phyloP scores from a whole-genome alignment of 768 basidiomycete genomes.

The Panaeolus papilionaceus region DNA sequence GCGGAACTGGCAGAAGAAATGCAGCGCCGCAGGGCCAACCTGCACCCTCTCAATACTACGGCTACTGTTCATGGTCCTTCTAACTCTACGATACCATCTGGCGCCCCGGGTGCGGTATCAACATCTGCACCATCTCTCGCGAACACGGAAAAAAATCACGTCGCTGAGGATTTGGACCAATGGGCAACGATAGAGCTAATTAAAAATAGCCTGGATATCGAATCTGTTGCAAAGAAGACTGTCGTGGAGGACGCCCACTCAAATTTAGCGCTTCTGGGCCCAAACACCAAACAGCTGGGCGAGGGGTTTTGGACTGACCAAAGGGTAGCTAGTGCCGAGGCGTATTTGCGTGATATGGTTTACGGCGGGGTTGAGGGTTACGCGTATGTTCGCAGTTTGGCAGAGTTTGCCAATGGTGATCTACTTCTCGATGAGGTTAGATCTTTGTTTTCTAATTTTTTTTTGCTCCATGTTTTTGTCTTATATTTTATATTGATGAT shows the following conservation, averaged over 20 bases:
- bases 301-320: constrained; percentile 55
- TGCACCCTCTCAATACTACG: constrained; percentile 14
- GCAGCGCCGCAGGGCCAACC: constrained; percentile 35
- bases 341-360: constrained; percentile 74
- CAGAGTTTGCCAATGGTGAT: constrained; percentile 66
- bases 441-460: constrained; percentile 11
- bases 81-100: background rate
- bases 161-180: constrained; percentile 37
- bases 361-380: constrained; percentile 81
- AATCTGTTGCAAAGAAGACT: constrained; percentile 29
- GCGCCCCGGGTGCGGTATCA: constrained; percentile 4
- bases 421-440: constrained; percentile 34
- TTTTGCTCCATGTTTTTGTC: constrained; percentile 3
- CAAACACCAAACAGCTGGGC: constrained; percentile 26
- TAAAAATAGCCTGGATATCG: constrained; percentile 45
- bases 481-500: constrained; percentile 5
- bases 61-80: background rate
- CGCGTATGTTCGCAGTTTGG: constrained; percentile 79
- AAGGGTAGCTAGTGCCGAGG: constrained; percentile 61
- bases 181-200: constrained; percentile 38
- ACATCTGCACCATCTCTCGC: constrained; percentile 2
- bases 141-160: constrained; percentile 7
- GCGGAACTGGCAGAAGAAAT: constrained; percentile 54
- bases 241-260: constrained; percentile 25
- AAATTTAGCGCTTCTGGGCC: constrained; percentile 17